phyloP scores from a whole-genome alignment of 257 asterid species.

The Nicotiana tomentosiformis region DNA sequence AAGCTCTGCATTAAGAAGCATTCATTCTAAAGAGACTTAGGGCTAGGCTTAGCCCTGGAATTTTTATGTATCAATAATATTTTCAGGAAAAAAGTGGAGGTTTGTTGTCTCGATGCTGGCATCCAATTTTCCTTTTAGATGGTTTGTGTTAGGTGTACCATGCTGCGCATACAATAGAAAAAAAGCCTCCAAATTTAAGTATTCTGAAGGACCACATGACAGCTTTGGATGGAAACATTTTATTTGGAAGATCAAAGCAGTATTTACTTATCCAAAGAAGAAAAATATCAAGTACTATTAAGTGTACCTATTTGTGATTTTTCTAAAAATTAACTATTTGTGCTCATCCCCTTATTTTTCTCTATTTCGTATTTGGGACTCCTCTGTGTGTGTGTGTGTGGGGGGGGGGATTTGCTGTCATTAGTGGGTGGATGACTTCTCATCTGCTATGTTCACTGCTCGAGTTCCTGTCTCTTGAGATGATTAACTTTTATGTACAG shows the following conservation, averaged over 20 bases:
- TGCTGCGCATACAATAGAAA: neutral
- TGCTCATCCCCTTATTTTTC: neutral
- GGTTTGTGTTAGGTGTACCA: neutral
- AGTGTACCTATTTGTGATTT: neutral
- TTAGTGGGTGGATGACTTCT: neutral
- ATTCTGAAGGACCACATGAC: neutral
- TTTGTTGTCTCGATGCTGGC: neutral
- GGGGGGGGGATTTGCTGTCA: neutral
- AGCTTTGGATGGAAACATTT: neutral
- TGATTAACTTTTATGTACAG: conserved; percentile 29
- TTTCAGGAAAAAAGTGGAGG: neutral
- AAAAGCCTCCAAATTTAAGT: neutral
- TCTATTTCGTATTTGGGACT: neutral
- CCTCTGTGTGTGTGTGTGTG: no score
- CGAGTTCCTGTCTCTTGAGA: neutral
- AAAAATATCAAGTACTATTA: neutral
- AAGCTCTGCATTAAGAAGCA: neutral
- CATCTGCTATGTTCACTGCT: neutral
- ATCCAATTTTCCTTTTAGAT: neutral
- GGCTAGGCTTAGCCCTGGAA: neutral
- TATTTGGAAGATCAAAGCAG: neutral
- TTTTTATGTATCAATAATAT: neutral
- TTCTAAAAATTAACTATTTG: neutral
- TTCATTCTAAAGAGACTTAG: neutral
- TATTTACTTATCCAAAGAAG: neutral